These are phyloP conservation scores for Patellaria atrata DNA, from an alignment of 495 filamentous ascomycete genomes.

Conservation along the genomic window DNA sequence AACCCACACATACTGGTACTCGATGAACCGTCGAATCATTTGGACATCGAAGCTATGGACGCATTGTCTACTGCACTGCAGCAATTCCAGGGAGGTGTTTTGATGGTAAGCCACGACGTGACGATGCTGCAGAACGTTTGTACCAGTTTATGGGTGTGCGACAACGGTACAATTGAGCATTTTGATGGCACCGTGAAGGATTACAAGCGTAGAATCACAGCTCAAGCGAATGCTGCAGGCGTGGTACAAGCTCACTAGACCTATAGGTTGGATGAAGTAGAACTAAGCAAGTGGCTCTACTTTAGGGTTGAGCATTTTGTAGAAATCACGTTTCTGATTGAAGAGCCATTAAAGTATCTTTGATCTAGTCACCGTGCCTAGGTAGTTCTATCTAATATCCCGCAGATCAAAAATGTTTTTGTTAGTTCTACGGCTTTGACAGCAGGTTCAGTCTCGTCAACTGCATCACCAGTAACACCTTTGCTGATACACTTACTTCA, in stretches of 20 bases:
- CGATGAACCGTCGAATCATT: conserved; percentile 94
- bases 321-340: no score
- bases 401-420: no score
- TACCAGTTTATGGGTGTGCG: conserved; percentile 89
- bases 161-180: conserved; percentile 87
- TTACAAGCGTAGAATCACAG: conserved; percentile 91
- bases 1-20: conserved; percentile 97
- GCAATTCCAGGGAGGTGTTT: conserved; percentile 81
- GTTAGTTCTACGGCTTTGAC: no score
- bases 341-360: no score
- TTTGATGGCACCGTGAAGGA: conserved; percentile 91
- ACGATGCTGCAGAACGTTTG: conserved; percentile 97
- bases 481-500: no score
- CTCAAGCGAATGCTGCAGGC: conserved; percentile 76
- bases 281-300: no score
- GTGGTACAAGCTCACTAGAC: conserved; percentile 44
- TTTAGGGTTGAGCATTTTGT: no score
- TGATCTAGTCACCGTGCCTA: no score
- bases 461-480: no score
- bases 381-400: no score
- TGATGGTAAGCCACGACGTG: conserved; percentile 99
- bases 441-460: no score
- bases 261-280: background rate
- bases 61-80: conserved; percentile 70
- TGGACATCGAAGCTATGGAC: conserved; percentile 99